Base-by-base conservation (phyloP, 345 rosid species). In the Populus nigra region DNA sequence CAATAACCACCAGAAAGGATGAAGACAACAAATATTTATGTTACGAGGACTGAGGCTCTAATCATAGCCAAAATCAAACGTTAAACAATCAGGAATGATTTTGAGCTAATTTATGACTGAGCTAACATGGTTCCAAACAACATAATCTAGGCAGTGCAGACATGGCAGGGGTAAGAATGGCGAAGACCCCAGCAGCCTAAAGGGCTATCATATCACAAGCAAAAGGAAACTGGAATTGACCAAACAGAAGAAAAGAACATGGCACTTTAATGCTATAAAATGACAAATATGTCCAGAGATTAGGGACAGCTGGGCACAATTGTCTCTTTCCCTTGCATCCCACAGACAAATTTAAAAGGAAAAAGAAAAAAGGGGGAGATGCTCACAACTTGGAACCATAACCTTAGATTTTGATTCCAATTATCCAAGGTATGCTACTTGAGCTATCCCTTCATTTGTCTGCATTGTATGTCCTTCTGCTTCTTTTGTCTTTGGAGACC, bases 251-350 rank as follows among this genome's bases (percentile, higher is more conserved):
- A 75, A 76, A 71, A 84, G 75, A 83, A 72, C 80, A 74, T 3
- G 69, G n/a, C 27, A 25, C 66, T n/a, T 84, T 75, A 69, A 77
- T 69, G 27, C 38, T 35, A 17, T 0, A 80, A 79, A 85, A 85
- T 82, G 85, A 81, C 86, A 86, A 82, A 76, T 35, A 71, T 65
- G 59, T 69, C 77, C 83, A 76, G n/a, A 36, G 65, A 62, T 83
- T 82, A 82, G 77, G 79, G 86, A 45, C 87, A 87, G 83, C 84
- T 69, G 65, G 72, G n/a, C 73, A 39, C 61, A 69, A 41, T 84
- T 85, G 86, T 78, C 84, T 69, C 78, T 67, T 83, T 79, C 65
- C 41, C 77, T 50, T 38, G 17, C 74, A 39, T 75, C 79, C 69
- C 65, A 75, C 57, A 33, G n/a, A 3, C 55, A 65, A 47, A 59